phyloP scores from a whole-genome alignment of 371 early-diverging fungal species.

The Mortierella polycephala region DNA sequence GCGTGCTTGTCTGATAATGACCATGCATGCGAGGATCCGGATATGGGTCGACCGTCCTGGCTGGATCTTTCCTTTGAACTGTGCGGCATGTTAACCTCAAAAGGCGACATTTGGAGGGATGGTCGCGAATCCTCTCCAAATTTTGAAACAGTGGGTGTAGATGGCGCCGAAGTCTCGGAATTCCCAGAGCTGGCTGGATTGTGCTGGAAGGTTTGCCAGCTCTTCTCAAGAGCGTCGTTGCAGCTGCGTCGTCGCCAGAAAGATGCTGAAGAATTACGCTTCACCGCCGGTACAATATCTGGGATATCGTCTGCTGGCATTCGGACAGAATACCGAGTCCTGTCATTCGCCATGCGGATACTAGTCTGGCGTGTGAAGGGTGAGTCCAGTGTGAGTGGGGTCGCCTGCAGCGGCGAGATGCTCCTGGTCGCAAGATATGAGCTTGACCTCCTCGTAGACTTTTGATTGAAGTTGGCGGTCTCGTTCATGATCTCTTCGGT shows the following conservation, averaged over 20 bases:
- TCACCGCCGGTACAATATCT: background rate
- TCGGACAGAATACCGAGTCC: conserved; percentile 48
- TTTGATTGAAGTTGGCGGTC: conserved; percentile 1
- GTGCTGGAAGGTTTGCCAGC: conserved; percentile 24
- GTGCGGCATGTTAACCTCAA: conserved; percentile 30
- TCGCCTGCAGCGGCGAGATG: conserved; percentile 15
- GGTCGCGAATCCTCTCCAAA: conserved; percentile 5
- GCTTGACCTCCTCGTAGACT: conserved; percentile 6
- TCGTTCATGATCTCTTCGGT: conserved; percentile 18
- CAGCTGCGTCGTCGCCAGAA: conserved; percentile 49
- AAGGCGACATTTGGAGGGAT: conserved; percentile 24
- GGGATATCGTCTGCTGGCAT: conserved; percentile 45
- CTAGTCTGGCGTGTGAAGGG: conserved; percentile 49
- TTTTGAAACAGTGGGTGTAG: conserved; percentile 16
- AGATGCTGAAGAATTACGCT: background rate
- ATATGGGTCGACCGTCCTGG: conserved; percentile 1
- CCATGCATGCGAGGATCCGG: conserved; percentile 2
- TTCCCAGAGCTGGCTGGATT: conserved; percentile 1
- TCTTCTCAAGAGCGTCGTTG: conserved; percentile 35
- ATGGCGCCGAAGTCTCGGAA: conserved; percentile 13
- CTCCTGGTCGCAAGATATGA: conserved; percentile 35
- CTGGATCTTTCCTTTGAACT: conserved; percentile 6
- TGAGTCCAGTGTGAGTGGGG: conserved; percentile 34
- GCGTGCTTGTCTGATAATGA: background rate
- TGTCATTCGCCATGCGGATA: conserved; percentile 48